These are phyloP conservation scores for Tulasnella sp. DNA, from an alignment of 768 basidiomycete genomes.

Conservation along the genomic window DNA sequence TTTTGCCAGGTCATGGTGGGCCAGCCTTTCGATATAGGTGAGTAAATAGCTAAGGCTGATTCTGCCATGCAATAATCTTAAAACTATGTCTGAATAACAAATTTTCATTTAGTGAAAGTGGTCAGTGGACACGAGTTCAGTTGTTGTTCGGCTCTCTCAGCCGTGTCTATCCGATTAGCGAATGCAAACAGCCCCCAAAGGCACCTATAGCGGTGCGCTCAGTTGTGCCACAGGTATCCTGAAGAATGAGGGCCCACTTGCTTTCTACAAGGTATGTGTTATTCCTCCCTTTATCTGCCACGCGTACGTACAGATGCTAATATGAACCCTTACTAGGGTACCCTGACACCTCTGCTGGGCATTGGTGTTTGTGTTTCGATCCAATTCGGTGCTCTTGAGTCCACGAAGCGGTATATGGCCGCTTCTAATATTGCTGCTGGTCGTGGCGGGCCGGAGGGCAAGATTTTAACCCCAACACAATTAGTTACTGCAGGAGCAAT, in stretches of 20 bases:
- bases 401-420: constrained; percentile 67
- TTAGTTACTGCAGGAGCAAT: constrained; percentile 63
- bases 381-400: constrained; percentile 85
- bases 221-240: constrained; percentile 83
- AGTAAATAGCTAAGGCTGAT: constrained; percentile 25
- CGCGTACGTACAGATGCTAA: neutral
- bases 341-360: constrained; percentile 76
- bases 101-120: constrained; percentile 15
- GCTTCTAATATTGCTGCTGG: constrained; percentile 45
- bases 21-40: constrained; percentile 92
- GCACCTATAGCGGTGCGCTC: constrained; percentile 78
- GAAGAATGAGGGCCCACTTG: constrained; percentile 80
- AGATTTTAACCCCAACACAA: constrained; percentile 45
- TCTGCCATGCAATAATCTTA: neutral
- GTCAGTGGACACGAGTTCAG: constrained; percentile 5
- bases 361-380: constrained; percentile 94
- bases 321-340: constrained; percentile 43
- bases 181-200: constrained; percentile 86
- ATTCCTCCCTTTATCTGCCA: neutral
- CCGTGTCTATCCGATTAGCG: constrained; percentile 38
- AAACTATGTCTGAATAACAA: neutral
- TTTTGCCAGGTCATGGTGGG: constrained; percentile 62
- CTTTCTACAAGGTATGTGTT: constrained; percentile 79
- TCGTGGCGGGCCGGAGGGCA: constrained; percentile 52
- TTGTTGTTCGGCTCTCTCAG: neutral